phyloP scores from a whole-genome alignment of 2,329 filamentous ascomycete species.

The Pyrenochaeta sp. region DNA sequence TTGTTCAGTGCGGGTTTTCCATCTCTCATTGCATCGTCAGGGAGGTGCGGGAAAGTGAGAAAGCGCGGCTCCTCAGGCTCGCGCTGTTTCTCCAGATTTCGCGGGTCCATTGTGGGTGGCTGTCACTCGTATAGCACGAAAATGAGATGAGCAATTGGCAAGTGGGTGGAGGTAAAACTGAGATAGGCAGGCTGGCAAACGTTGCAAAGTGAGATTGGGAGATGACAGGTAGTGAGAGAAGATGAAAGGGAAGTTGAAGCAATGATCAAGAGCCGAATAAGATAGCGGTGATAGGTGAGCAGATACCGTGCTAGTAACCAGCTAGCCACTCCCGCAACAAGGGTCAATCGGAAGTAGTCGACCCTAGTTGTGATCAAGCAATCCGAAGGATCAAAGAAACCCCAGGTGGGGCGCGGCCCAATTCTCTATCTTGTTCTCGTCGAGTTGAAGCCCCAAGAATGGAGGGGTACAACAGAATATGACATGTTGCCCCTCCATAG shows the following conservation, averaged over 20 bases:
- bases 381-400: constrained; percentile 22
- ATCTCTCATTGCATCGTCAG: constrained; percentile 62
- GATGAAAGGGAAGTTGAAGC: constrained; percentile 10
- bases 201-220: background rate
- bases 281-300: constrained; percentile 29
- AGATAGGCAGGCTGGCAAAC: background rate
- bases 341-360: constrained; percentile 20
- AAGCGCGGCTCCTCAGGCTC: constrained; percentile 56
- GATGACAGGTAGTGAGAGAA: constrained; percentile 4
- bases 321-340: constrained; percentile 27
- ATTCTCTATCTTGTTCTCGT: constrained; percentile 17
- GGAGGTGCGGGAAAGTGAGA: constrained; percentile 65
- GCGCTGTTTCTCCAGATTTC: constrained; percentile 46
- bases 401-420: constrained; percentile 25
- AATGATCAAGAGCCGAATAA: constrained; percentile 20
- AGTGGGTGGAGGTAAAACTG: background rate
- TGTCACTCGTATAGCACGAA: background rate
- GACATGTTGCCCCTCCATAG: constrained; percentile 22
- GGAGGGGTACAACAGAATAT: constrained; percentile 29
- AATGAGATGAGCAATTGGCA: background rate
- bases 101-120: constrained; percentile 44
- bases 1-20: constrained; percentile 78
- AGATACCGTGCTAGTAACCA: constrained; percentile 28
- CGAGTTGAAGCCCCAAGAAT: constrained; percentile 19
- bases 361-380: constrained; percentile 27